Base-by-base conservation (phyloP, 2,329 filamentous ascomycete species). In the Geosmithia putterillii region DNA sequence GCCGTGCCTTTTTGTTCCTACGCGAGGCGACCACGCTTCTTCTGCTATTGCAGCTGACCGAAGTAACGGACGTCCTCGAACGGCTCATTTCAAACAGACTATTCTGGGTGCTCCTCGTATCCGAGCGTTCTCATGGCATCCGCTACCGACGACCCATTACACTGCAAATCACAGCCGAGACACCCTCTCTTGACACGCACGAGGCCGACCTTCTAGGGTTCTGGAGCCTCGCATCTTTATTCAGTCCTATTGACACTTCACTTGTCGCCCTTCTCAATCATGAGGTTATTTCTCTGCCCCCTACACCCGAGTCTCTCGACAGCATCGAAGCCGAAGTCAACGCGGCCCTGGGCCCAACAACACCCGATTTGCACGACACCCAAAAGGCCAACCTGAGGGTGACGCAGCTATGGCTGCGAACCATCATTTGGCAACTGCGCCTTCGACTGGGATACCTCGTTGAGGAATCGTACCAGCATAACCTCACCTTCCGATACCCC, bases 351-450 rank as follows among this genome's bases (percentile, higher is more conserved):
- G 54, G 58, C 14, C 53, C 60, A 12, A 12, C 10, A 10, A 52
- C 53, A 0, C 40, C 53, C 1, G 47, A 54, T 1, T 55, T 69
- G 2, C 57, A 61, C n/a, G 62, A 66, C 9, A 67, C 64, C 0
- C 66, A 70, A 49, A 63, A 66, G 34, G 63, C 66, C 6, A 69
- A 69, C 43, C 44, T 70, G 15, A 48, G 60, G 3, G 59, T 69
- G 15, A 70, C 66, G 0, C 64, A 69, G 45, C 59, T 67, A 0
- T 70, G 67, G 66, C 51, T 70, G 12, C 57, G 64, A 3, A 58
- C 68, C 47, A 62, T 69, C 4, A 55, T 69, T 2, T 70, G 66
- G 66, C 63, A 69, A 47, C 44, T 70, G 1, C 61, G 66, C 1
- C 48, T 70, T 4, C 64, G 62, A 2, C 53, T 70, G 1, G 66